Base-by-base conservation (phyloP, 73 alveolate genomes). In the Uronychia binucleata region DNA sequence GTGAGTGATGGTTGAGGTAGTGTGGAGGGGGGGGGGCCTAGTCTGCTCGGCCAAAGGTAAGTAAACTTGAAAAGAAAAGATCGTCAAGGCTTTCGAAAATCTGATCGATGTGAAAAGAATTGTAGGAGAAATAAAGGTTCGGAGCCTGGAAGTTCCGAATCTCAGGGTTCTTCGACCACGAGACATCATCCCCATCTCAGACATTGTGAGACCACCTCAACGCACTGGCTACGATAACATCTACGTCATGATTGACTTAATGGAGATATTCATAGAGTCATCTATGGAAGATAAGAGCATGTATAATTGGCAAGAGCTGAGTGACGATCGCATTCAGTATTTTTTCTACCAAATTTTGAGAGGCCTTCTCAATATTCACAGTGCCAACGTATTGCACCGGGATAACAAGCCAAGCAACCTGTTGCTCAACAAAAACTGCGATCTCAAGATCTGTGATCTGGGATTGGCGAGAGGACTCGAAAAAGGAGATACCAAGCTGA, bases 211-310 rank as follows among this genome's bases (percentile, higher is more conserved):
- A 75, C 98, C 98, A 0, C 98, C 92, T 28, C 86, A 93, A 30
- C 92, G 96, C 33, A 85, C 94, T 14, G 95, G 94, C 30, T 95
- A 82, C 77, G 94, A 96, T 81, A 98, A 95, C 82, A 94, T 94
- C 59, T 95, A 95, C 80, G 91, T 95, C 26, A 91, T 95, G 30
- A 90, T 96, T 32, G 98, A 95, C 75, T 78, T 94, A 31, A 95
- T 95, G 98, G 98, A 95, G 79, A 94, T 92, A 79, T 95, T 77
- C 97, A 91, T 78, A 78, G 97, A 82, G 98, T 95, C 28, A 94
- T 95, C 57, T 91, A 94, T 81, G 83, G 96, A 19, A 81, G 97
- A 57, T 77, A 91, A n/a, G n/a, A n/a, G n/a, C n/a, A n/a, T n/a
- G n/a, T n/a, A n/a, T n/a, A n/a, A n/a, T n/a, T n/a, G 97, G 82